Base-by-base conservation (phyloP, 2,329 filamentous ascomycete genomes). In the Fusarium sp. region DNA sequence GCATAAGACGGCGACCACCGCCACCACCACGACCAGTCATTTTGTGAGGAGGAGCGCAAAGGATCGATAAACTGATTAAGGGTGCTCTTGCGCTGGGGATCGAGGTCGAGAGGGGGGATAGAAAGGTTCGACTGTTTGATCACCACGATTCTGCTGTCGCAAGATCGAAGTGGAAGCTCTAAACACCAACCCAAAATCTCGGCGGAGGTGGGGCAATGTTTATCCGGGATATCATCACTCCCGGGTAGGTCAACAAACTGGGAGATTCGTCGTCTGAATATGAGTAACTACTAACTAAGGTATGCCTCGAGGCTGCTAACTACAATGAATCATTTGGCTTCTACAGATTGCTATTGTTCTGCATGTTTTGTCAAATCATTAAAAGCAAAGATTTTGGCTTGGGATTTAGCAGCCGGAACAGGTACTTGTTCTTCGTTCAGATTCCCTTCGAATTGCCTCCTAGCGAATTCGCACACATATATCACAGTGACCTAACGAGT, bases 21-120 rank as follows among this genome's bases (percentile, higher is more conserved):
- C 86, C 88, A 79, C 87, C 88, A 77, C 86, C 87, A 78, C 88
- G 87, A 79, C 88, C 88, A 75, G 87, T 87, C 88, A 90, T 90
- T 56, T 53, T 77, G 63, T 55, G 58, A 64, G 45, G 5, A 10
- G 36, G 31, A 55, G 53, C 58, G 69, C 65, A 62, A 71, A 60
- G n/a, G 42, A 14, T 59, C 29, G 41, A 36, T 14, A 15, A 18
- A 53, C 12, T 57, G 39, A 11, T 13, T 20, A 14, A 35, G 25
- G 18, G 5, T 41, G 42, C 69, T 47, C 53, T 59, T 50, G 50
- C 56, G 45, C 42, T 58, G 42, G 38, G 35, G 17, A 29, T 54
- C 41, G 47, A 41, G 50, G 18, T 60, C 31, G 45, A 33, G 33
- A 41, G 54, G 55, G 45, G 59, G 25, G 56, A 35, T 62, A 58